phyloP scores from a whole-genome alignment of 306 rosid species.

The Corylus avellana region DNA sequence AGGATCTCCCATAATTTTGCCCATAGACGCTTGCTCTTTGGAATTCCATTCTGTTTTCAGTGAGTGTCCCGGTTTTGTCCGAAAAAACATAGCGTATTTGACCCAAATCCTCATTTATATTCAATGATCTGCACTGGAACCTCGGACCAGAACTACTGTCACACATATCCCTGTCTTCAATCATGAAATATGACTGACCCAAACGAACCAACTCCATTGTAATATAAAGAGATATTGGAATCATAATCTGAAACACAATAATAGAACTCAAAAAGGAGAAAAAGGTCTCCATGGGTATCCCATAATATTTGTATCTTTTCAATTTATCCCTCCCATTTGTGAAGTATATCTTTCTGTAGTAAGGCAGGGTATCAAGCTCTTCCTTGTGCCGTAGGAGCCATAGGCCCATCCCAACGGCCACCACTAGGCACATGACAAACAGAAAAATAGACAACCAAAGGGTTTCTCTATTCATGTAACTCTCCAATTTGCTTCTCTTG shows the following conservation, averaged over 20 bases:
- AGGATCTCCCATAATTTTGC: conserved; percentile 59
- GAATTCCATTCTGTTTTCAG: conserved; percentile 98
- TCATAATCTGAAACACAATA: conserved; percentile 98
- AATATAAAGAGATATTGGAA: conserved; percentile 96
- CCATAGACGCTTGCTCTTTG: conserved; percentile 80
- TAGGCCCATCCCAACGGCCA: conserved; percentile 76
- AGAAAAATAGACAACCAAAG: conserved; percentile 86
- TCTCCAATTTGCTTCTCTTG: conserved; percentile 87
- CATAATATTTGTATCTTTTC: conserved; percentile 69
- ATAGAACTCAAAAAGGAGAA: conserved; percentile 94
- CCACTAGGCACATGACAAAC: conserved; percentile 78
- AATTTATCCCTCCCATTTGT: conserved; percentile 44
- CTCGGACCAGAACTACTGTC: conserved; percentile 65
- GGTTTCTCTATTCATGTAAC: conserved; percentile 93
- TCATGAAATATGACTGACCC: conserved; percentile 99
- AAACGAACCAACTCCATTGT: conserved; percentile 96
- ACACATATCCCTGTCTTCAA: conserved; percentile 80
- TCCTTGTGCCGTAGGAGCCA: conserved; percentile 75
- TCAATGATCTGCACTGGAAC: conserved; percentile 97
- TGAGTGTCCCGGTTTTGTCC: conserved; percentile 96
- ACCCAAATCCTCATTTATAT: conserved; percentile 97
- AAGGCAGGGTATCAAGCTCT: conserved; percentile 83
- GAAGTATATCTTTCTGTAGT: conserved; percentile 69
- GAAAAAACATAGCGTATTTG: conserved; percentile 91
- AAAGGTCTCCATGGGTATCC: conserved; percentile 83